Evolutionary conservation across 345 rosid genomes (phyloP), one percentile per base, ranked within the genome.

Genomic region (Rhodamnia argentea): DNA sequence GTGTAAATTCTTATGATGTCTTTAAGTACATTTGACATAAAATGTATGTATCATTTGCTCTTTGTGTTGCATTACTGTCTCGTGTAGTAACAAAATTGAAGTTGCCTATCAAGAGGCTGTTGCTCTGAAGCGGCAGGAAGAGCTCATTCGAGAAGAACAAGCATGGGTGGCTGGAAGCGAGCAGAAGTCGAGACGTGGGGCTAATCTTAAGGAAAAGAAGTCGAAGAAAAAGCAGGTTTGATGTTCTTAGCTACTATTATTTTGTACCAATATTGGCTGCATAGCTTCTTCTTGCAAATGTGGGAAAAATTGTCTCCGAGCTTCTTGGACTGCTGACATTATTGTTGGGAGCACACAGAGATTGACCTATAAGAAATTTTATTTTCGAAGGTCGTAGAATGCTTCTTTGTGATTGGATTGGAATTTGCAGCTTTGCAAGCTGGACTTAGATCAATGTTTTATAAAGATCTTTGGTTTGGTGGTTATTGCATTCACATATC

Each of bases 91-190:
- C 89, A 96, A 94, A 90, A 94, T 96, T 90, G 98, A 96, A 90
- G 95, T 91, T 90, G 93, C 99, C 84, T 95, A 97, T 89, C 97
- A 95, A 95, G 99, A 97, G 90, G 96, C 98, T 56, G 95, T 95
- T 90, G 98, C 99, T 76, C 90, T 92, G 92, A 94, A 90, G 90
- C 93, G 94, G 92, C 99, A 97, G 89, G 99, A 97, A 86, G 98
- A 96, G 91, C 94, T 97, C 86, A 97, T 97, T 82, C 98, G 98
- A 84, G 98, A 96, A 90, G 99, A 97, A 91, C 96, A 91, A 87
- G 96, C 93, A 13, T 92, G 96, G 92, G 90, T 93, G 85, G 98
- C 94, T 86, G 98, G 89, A 89, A 94, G 89, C 76, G 97, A 95
- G 92, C 98, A 92, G 88, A 97, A 91, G 93, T 93, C 96, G 47